Evolutionary conservation across 1,284 basidiomycete species (phyloP).

Genomic region (Sanghuangporus baumii): DNA sequence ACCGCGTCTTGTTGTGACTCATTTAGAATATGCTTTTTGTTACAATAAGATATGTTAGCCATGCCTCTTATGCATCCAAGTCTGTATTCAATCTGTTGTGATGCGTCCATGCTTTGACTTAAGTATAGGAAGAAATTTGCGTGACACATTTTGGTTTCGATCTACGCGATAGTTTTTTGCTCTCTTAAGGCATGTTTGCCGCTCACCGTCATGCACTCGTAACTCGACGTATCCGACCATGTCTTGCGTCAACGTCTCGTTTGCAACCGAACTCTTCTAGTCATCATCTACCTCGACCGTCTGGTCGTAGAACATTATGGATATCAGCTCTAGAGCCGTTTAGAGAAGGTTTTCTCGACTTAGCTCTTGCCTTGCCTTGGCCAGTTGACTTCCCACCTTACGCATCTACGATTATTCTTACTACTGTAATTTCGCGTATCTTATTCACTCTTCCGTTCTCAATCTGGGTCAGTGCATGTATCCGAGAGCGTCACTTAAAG

Average conservation of each 20-base stretch:
- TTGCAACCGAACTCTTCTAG: background rate
- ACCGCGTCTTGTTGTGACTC: background rate
- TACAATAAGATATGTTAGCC: slow-evolving; percentile 2
- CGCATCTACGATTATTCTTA: slow-evolving; percentile 71
- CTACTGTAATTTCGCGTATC: slow-evolving; percentile 63
- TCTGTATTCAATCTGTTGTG: background rate
- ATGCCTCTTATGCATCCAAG: slow-evolving; percentile 2
- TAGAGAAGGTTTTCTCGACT: slow-evolving; percentile 50
- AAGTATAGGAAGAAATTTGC: background rate
- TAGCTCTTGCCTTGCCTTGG: slow-evolving; percentile 64
- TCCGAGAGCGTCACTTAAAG: background rate
- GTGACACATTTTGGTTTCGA: background rate
- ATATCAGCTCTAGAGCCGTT: slow-evolving; percentile 35
- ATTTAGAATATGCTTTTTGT: slow-evolving; percentile 6
- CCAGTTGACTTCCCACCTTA: slow-evolving; percentile 64
- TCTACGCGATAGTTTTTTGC: no score
- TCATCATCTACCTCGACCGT: background rate
- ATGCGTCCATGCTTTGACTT: background rate
- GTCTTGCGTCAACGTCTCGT: background rate
- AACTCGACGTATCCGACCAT: background rate
- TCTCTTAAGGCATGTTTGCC: slow-evolving; percentile 2
- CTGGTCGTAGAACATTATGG: slow-evolving; percentile 29
- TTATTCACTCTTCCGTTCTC: slow-evolving; percentile 68
- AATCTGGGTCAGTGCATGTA: slow-evolving; percentile 62
- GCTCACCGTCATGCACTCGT: slow-evolving; percentile 1